phyloP scores from a whole-genome alignment of 257 asterid genomes.

The Fraxinus pennsylvanica region DNA sequence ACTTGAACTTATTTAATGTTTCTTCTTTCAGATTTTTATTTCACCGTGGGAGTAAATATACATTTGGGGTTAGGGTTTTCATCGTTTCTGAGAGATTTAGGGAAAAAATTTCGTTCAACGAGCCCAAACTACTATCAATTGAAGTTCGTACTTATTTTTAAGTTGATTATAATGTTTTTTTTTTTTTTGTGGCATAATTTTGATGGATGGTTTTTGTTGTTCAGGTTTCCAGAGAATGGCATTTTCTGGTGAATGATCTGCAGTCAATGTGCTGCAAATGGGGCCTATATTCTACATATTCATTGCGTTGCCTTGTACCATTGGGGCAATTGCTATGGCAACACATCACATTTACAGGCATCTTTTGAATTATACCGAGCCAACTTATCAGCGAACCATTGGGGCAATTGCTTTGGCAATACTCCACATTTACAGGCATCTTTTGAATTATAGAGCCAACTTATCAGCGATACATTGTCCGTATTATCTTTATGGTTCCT shows the following conservation, averaged over 20 bases:
- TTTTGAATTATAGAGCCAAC: slow-evolving; percentile 53
- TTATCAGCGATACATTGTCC: slow-evolving; percentile 91
- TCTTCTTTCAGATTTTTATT: slow-evolving; percentile 19
- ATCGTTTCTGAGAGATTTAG: slow-evolving; percentile 7
- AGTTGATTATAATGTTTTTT: background rate
- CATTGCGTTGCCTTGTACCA: slow-evolving; percentile 87
- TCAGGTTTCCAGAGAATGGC: slow-evolving; percentile 23
- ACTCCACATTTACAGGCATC: too few species aligned
- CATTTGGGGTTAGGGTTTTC: slow-evolving; percentile 35
- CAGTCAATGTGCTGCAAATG: slow-evolving; percentile 45
- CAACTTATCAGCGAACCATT: slow-evolving; percentile 80
- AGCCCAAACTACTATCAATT: slow-evolving; percentile 15
- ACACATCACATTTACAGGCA: slow-evolving; percentile 78
- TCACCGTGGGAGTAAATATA: slow-evolving; percentile 28
- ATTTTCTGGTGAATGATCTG: slow-evolving; percentile 25
- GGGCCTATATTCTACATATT: slow-evolving; percentile 73
- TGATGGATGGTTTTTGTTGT: slow-evolving; percentile 19
- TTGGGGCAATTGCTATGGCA: slow-evolving; percentile 78
- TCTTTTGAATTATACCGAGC: slow-evolving; percentile 93
- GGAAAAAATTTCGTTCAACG: background rate
- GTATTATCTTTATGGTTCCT: slow-evolving; percentile 97
- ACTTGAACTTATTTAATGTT: background rate
- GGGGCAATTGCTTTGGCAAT: slow-evolving; percentile 27
- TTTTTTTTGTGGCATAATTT: slow-evolving; percentile 1
- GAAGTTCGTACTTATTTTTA: slow-evolving; percentile 29